Conservation (phyloP, 2,329 filamentous ascomycete genomes). For the Didymella exigua region DNA sequence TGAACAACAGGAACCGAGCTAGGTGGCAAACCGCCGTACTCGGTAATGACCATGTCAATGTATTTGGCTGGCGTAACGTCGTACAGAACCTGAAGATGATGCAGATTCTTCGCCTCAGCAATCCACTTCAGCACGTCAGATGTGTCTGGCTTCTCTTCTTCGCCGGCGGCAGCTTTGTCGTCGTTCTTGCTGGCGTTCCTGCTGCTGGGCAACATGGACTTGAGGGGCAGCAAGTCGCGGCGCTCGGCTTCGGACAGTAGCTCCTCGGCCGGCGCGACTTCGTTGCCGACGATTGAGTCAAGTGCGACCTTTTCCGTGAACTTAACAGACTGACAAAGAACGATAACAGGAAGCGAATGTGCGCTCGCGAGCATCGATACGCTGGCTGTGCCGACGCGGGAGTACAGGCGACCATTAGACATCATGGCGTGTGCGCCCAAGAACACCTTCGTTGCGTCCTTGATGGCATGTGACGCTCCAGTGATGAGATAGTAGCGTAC, state of each 20-base stretch:
- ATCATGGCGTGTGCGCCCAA: slow-evolving; percentile 91
- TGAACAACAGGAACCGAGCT: slow-evolving; percentile 81
- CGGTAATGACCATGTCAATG: slow-evolving; percentile 87
- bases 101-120: slow-evolving; percentile 52
- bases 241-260: slow-evolving; percentile 52
- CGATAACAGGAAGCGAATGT: slow-evolving; percentile 78
- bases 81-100: slow-evolving; percentile 78
- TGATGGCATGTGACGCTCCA: slow-evolving; percentile 75
- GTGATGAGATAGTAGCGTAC: slow-evolving; percentile 84
- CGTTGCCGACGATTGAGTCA: slow-evolving; percentile 92
- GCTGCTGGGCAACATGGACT: slow-evolving; percentile 29
- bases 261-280: slow-evolving; percentile 79
- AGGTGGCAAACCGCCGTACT: slow-evolving; percentile 84
- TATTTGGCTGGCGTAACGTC: slow-evolving; percentile 89
- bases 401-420: slow-evolving; percentile 90
- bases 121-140: slow-evolving; percentile 47
- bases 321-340: slow-evolving; percentile 93
- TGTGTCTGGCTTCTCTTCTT: slow-evolving; percentile 27
- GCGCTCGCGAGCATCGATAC: slow-evolving; percentile 83
- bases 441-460: slow-evolving; percentile 73
- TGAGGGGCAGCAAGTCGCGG: slow-evolving; percentile 38
- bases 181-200: slow-evolving; percentile 25
- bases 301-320: slow-evolving; percentile 89
- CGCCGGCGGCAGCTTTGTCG: slow-evolving; percentile 28
- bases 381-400: slow-evolving; percentile 82